phyloP scores from a whole-genome alignment of 1,139 yeast species.

The Protomyces inundatus region DNA sequence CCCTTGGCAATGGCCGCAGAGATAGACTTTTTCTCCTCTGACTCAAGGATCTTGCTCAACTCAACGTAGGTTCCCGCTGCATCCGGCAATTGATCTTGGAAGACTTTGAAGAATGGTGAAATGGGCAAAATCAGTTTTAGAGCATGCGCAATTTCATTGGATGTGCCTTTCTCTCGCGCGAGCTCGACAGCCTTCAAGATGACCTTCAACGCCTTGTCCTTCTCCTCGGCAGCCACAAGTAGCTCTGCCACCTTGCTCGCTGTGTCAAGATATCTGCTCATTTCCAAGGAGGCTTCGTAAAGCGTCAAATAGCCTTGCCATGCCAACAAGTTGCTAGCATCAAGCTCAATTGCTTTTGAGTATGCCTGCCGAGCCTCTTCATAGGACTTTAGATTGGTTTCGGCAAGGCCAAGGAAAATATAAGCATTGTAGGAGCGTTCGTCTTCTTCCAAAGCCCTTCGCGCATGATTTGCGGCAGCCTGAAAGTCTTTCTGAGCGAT shows the following conservation, averaged over 20 bases:
- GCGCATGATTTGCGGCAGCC: conserved; percentile 29
- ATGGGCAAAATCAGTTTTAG: conserved; percentile 60
- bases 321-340: conserved; percentile 55
- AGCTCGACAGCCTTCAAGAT: conserved; percentile 28
- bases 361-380: conserved; percentile 51
- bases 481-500: conserved; percentile 10
- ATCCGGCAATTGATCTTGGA: conserved; percentile 51
- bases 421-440: conserved; percentile 58
- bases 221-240: conserved; percentile 32
- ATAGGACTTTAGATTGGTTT: conserved; percentile 44
- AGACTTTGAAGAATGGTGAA: conserved; percentile 51
- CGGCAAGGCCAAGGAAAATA: conserved; percentile 53
- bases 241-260: conserved; percentile 36
- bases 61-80: conserved; percentile 49
- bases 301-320: conserved; percentile 75
- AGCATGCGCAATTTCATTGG: conserved; percentile 43
- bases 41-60: conserved; percentile 48
- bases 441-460: conserved; percentile 52
- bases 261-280: conserved; percentile 41
- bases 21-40: conserved; percentile 43
- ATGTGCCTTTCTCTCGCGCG: conserved; percentile 37
- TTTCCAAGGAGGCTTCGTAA: conserved; percentile 47
- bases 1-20: conserved; percentile 36
- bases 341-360: conserved; percentile 51
- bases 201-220: conserved; percentile 25